Conservation (phyloP, 139 green algal genomes). For the Monoraphidium neglectum region DNA sequence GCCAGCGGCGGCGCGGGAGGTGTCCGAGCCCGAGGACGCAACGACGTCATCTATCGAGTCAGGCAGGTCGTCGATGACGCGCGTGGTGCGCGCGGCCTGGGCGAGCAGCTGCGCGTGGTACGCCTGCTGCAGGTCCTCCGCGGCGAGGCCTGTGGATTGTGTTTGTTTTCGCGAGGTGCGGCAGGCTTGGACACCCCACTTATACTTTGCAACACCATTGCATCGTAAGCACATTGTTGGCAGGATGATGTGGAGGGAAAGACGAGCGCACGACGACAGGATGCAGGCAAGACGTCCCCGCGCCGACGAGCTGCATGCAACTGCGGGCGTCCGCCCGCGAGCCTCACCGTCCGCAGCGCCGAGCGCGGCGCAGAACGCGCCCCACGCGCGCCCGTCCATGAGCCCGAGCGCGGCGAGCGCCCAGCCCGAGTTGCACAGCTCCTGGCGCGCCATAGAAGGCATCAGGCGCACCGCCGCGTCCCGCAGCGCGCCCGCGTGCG, state of each 20-base stretch:
- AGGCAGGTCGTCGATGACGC: too few relatives aligned
- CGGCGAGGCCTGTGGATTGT: conserved; percentile 14
- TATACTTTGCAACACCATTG: not conserved
- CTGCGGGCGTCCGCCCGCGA: not conserved
- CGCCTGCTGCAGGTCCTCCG: conserved; percentile 43
- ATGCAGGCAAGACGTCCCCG: too few relatives aligned
- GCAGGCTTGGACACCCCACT: not conserved
- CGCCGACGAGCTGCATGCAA: too few relatives aligned
- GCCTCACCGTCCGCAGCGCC: conserved; percentile 9
- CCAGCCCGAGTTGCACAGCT: conserved; percentile 44
- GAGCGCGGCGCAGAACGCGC: conserved; percentile 33
- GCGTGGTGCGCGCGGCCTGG: too few relatives aligned
- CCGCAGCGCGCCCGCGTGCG: conserved; percentile 24
- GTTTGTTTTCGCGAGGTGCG: not conserved
- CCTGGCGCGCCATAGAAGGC: conserved; percentile 41
- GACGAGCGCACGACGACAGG: not conserved
- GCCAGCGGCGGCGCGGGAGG: too few relatives aligned
- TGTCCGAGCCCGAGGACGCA: too few relatives aligned
- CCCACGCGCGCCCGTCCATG: conserved; percentile 32
- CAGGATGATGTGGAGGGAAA: not conserved
- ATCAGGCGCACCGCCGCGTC: conserved; percentile 22
- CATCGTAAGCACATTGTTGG: not conserved
- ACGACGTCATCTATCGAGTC: too few relatives aligned
- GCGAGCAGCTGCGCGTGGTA: conserved; percentile 47
- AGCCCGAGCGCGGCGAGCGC: conserved; percentile 35